A percentile compares a stretch with the other conserved stretches of the same genome.
Conservation (phyloP, 1,284 basidiomycete species). For the Hymenochaete sp. region DNA sequence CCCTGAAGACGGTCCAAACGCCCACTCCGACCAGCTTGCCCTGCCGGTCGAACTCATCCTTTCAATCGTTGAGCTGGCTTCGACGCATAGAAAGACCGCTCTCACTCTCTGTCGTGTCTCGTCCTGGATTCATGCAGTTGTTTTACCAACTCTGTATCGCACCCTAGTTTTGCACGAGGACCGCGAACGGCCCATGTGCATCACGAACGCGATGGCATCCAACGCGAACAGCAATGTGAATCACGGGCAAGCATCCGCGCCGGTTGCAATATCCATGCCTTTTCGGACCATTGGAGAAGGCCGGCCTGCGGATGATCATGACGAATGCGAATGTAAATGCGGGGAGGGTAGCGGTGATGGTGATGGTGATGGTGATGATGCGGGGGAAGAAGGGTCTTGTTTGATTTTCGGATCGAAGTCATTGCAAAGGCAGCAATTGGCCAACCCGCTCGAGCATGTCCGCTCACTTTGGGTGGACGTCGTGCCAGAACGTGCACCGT, state of each 20-base stretch:
- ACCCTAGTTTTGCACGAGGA: constrained; percentile 15
- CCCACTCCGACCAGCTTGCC: constrained; percentile 6
- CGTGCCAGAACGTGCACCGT: constrained; percentile 9
- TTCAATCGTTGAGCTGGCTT: constrained; percentile 16
- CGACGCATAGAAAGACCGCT: constrained; percentile 4
- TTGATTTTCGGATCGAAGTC: too few relatives aligned
- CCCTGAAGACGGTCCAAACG: neutral
- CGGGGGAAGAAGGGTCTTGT: neutral
- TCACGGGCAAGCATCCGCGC: too few relatives aligned
- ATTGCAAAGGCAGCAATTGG: too few relatives aligned
- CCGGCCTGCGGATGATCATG: neutral
- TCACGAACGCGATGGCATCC: too few relatives aligned
- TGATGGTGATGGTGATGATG: neutral
- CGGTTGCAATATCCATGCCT: too few relatives aligned
- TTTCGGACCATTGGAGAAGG: too few relatives aligned
- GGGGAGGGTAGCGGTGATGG: neutral
- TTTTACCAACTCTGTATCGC: constrained; percentile 13
- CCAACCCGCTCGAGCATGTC: constrained; percentile 11
- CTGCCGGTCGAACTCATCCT: constrained; percentile 18
- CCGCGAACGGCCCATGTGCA: too few relatives aligned
- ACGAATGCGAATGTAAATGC: neutral
- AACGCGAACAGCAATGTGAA: too few relatives aligned
- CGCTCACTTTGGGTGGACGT: constrained; percentile 16
- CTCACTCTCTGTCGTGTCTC: constrained; percentile 17
- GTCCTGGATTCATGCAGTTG: constrained; percentile 15